These are phyloP conservation scores for Thyridium curvatum DNA, from an alignment of 2,329 filamentous ascomycete genomes.

Conservation along the genomic window DNA sequence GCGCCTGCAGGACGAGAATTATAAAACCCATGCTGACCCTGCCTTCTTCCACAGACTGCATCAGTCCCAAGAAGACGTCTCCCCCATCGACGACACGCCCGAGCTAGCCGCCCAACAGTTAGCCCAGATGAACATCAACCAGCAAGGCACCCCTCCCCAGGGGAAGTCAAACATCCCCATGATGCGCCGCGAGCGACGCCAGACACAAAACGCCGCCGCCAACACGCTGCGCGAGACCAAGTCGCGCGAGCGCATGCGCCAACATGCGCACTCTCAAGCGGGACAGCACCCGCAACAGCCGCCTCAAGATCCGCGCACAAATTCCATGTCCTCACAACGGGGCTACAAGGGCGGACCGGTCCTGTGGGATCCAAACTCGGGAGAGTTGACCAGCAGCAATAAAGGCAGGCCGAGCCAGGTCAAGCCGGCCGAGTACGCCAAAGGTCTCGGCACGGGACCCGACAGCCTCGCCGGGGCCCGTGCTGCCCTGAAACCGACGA, in stretches of 20 bases:
- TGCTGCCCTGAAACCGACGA: no score
- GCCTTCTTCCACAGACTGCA: constrained; percentile 13
- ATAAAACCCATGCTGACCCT: constrained; percentile 15
- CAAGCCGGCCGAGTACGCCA: constrained; percentile 44
- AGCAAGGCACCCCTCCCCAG: constrained; percentile 13
- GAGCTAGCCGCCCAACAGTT: constrained; percentile 5
- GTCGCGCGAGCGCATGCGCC: constrained; percentile 25
- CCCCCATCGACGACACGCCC: constrained; percentile 43
- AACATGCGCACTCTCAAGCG: no score
- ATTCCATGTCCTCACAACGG: constrained; percentile 4
- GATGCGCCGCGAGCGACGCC: constrained; percentile 44
- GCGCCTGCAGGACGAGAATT: no score
- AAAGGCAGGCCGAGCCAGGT: constrained; percentile 50
- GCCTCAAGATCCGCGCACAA: constrained; percentile 1
- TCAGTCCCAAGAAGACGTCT: constrained; percentile 34
- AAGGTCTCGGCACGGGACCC: constrained; percentile 23
- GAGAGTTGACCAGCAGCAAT: constrained; percentile 54
- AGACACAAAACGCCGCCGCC: constrained; percentile 32
- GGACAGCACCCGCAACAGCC: constrained; percentile 17
- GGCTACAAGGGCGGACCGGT: constrained; percentile 31
- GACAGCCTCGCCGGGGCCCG: no score
- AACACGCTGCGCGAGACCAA: constrained; percentile 30
- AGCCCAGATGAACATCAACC: constrained; percentile 6
- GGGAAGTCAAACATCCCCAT: constrained; percentile 40
- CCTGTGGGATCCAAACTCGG: constrained; percentile 61